phyloP scores from a whole-genome alignment of 2,329 filamentous ascomycete species.

The Corynespora cassiicola region DNA sequence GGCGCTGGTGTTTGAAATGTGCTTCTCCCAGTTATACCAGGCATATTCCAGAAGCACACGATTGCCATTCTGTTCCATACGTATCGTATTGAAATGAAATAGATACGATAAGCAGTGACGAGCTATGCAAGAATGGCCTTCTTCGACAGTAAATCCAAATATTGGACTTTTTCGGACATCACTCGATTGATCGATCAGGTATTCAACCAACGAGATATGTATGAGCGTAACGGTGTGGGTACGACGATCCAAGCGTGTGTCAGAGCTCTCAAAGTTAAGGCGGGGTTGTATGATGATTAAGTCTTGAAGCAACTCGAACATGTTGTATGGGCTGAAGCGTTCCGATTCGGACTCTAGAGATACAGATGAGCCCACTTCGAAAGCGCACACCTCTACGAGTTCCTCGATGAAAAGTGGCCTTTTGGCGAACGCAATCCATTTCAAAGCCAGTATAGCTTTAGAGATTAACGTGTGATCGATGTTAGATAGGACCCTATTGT shows the following conservation, averaged over 20 bases:
- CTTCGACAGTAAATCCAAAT: no score
- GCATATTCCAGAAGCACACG: slow-evolving; percentile 1
- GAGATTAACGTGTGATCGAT: background rate
- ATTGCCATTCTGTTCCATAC: background rate
- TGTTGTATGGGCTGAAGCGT: background rate
- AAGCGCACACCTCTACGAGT: background rate
- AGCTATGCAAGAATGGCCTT: no score
- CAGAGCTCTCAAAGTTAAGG: no score
- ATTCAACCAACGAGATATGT: no score
- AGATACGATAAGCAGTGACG: no score
- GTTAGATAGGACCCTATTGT: background rate
- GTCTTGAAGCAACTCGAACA: background rate
- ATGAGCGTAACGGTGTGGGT: no score
- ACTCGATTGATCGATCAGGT: background rate
- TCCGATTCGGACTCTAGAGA: background rate
- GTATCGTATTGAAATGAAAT: background rate
- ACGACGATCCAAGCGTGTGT: no score
- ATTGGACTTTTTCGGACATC: no score
- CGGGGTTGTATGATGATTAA: background rate
- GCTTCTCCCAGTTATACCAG: slow-evolving; percentile 2
- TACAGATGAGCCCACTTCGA: background rate
- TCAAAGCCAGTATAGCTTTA: background rate
- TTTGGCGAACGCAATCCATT: slow-evolving; percentile 1
- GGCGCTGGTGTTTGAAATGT: no score
- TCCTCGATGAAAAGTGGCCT: slow-evolving; percentile 1